Evolutionary conservation across 2,329 filamentous ascomycete genomes (phyloP), one percentile per base, ranked within the genome.

Genomic region (Onygenales sp.): DNA sequence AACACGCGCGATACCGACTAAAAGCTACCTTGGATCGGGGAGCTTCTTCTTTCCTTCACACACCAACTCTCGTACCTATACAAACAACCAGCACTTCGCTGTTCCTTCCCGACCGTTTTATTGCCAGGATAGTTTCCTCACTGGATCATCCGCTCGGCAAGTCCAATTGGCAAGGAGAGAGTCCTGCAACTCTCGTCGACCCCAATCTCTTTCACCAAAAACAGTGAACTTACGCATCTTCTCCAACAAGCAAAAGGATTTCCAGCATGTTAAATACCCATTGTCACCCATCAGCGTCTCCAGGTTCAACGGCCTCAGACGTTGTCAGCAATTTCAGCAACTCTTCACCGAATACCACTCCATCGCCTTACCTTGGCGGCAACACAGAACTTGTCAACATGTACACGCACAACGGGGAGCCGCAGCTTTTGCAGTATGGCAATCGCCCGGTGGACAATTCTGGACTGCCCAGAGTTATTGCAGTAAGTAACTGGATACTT

Each of bases 221-320:
- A 39, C 27, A 32, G 34, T 6, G 14, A 32, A 40, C 5, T 40
- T 17, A 11, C 34, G 21, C 34, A 37, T 21, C 11, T 37, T 11
- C 31, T 39, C 39, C 34, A 21, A 37, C 45, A n/a, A 32, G 34
- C 46, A 49, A 49, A 49, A 5, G 10, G 11, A 49, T 13, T 49
- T 31, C 17, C 14, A 49, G 46, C 7, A 49, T 49, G 46, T 49
- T 27, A 49, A 49, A 49, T 49, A 40, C 46, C 34, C 56, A 55
- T 46, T 27, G 21, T 27, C 21, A 27, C 21, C 57, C 52, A n/a
- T 56, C 56, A 31, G 56, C 57, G 34, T 56, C 57, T 54, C 56
- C 57, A 43, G 54, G 32, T 32, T 57, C 57, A 39, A 52, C 52
- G 48, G 54, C 57, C 54, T 54, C 52, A 47, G 57, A 59, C 8